Conservation (phyloP, 2,329 filamentous ascomycete species). For the Aspergillus neoniger region DNA sequence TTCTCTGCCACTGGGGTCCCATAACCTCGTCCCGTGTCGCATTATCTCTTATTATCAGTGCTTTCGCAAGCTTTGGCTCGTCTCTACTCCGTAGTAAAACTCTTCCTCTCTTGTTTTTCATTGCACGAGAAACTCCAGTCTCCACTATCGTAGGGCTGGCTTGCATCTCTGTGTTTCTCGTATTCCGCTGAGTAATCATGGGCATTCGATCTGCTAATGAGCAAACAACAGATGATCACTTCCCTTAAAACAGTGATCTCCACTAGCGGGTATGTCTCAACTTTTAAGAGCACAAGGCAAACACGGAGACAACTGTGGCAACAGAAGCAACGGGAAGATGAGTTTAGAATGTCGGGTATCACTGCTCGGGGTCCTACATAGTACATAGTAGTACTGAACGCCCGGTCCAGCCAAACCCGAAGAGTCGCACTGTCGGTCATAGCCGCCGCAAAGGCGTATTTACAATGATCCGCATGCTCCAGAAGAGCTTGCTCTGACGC, state of each 20-base stretch:
- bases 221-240: neutral
- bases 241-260: neutral
- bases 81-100: neutral
- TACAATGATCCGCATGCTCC: neutral
- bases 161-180: neutral
- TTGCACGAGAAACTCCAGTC: neutral
- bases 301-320: neutral
- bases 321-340: neutral
- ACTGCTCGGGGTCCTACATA: slow-evolving; percentile 5
- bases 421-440: slow-evolving; percentile 1
- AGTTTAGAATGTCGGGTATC: slow-evolving; percentile 2
- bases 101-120: neutral
- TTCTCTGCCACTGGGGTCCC: slow-evolving; percentile 3
- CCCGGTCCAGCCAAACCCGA: neutral
- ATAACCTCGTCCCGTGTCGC: slow-evolving; percentile 1
- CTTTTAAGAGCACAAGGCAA: neutral
- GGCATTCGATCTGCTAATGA: neutral
- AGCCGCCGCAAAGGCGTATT: neutral
- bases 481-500: neutral
- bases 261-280: neutral
- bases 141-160: neutral
- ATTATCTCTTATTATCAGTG: neutral
- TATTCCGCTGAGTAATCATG: slow-evolving; percentile 1
- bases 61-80: neutral
- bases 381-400: neutral